Evolutionary conservation across 108 stramenopile genomes (phyloP).

Genomic region (Cyclotella kingstonii): DNA sequence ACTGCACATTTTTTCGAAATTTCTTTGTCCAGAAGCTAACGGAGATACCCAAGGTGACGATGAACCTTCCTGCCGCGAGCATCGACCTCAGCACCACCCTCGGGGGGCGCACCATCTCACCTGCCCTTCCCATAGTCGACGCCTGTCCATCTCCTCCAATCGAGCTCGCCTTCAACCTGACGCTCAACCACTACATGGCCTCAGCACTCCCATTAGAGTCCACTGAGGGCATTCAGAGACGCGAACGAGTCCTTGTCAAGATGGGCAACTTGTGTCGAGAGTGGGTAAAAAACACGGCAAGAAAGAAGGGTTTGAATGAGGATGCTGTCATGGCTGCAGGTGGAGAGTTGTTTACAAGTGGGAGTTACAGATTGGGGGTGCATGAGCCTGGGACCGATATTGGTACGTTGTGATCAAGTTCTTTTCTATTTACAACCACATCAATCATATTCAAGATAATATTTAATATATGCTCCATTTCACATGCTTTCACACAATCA

Average conservation of each 20-base stretch:
- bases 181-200: slow-evolving; percentile 46
- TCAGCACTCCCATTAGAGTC: slow-evolving; percentile 74
- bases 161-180: slow-evolving; percentile 58
- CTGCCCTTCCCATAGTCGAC: slow-evolving; percentile 79
- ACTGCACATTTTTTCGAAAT: too few relatives aligned
- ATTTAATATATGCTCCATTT: too few relatives aligned
- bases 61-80: not conserved
- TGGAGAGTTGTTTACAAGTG: slow-evolving; percentile 87
- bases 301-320: slow-evolving; percentile 46
- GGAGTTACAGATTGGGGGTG: slow-evolving; percentile 93
- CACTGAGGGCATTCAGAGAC: slow-evolving; percentile 63
- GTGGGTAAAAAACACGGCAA: slow-evolving; percentile 71
- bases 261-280: slow-evolving; percentile 66
- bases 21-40: too few relatives aligned
- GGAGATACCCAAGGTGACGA: too few relatives aligned
- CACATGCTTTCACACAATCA: too few relatives aligned
- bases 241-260: slow-evolving; percentile 78
- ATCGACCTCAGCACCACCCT: slow-evolving; percentile 55
- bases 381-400: slow-evolving; percentile 98
- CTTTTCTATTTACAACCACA: too few relatives aligned
- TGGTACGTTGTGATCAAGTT: slow-evolving; percentile 49
- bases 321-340: slow-evolving; percentile 75
- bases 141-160: slow-evolving; percentile 45
- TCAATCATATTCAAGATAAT: too few relatives aligned
- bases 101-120: slow-evolving; percentile 72